Evolutionary conservation across 352 stramenopile genomes (phyloP).

Genomic region (Lagenidium giganteum): DNA sequence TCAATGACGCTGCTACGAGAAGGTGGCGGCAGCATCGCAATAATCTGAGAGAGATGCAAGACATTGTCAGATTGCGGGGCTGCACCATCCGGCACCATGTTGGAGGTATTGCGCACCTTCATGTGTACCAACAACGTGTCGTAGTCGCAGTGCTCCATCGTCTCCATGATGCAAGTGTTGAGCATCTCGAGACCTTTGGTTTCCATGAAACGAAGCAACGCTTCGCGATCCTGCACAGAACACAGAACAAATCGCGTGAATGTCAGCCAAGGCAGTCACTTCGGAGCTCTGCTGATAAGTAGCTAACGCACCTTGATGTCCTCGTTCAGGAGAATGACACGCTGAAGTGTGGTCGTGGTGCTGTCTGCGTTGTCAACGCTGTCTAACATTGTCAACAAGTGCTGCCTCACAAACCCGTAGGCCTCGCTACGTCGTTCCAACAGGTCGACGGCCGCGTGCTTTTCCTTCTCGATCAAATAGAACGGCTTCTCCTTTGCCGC

Average conservation of each 20-base stretch:
- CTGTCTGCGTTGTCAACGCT: no score
- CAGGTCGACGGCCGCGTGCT: no score
- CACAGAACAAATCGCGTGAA: not conserved
- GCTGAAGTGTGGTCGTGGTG: constrained; percentile 44
- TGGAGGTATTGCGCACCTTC: constrained; percentile 8
- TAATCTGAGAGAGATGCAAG: constrained; percentile 34
- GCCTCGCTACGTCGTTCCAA: no score
- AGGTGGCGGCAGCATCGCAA: constrained; percentile 71
- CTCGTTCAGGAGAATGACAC: constrained; percentile 49
- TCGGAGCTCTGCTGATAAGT: no score
- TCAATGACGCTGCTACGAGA: constrained; percentile 43
- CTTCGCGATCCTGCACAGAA: constrained; percentile 36
- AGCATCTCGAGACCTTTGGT: constrained; percentile 49
- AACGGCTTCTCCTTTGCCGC: no score
- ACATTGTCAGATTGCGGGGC: constrained; percentile 10
- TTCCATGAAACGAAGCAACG: constrained; percentile 57
- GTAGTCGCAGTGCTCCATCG: constrained; percentile 8
- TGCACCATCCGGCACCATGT: not conserved
- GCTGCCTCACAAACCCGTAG: constrained; percentile 53
- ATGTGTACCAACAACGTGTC: no score
- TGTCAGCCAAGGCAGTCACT: not conserved
- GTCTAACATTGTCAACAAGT: constrained; percentile 56
- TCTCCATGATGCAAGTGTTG: constrained; percentile 37
- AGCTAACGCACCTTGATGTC: constrained; percentile 57
- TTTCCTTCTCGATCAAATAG: no score